Evolutionary conservation across 2,329 filamentous ascomycete genomes (phyloP), one percentile per base, ranked within the genome.

Genomic region (Dactylonectria estremocensis): DNA sequence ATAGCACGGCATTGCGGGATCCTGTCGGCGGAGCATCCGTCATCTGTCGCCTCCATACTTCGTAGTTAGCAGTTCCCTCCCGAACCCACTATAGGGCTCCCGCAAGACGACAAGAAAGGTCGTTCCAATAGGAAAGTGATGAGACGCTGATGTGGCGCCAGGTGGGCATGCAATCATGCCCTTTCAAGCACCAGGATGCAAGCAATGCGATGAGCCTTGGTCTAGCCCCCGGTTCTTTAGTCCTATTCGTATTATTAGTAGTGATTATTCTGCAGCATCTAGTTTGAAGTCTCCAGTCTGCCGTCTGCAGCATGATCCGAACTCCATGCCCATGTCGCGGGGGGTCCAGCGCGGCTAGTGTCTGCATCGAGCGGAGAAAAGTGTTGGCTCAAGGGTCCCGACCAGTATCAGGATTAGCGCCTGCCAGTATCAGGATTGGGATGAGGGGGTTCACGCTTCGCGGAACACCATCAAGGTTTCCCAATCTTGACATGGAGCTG

Each of bases 41-140:
- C 31, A 22, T 59, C 40, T 60, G n/a, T 24, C n/a, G 56, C 49
- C 50, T 60, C 56, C 62, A 65, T 56, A 60, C 50, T 60, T 56
- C 62, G 60, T 56, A 60, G 40, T 53, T 54, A 3, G 50, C 52
- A 57, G 49, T 43, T 54, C 40, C 50, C 56, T 50, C 40, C 45
- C 48, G 37, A 59, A 50, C 37, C 48, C 37, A 35, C 61, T 28
- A 58, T 54, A 40, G 55, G 46, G 31, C 31, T 59, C 48, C n/a
- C 37, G n/a, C 18, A 33, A 14, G 24, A n/a, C 8, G 37, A 35
- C 24, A 49, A 22, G 37, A 35, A 35, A 43, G 8, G 14, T n/a
- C n/a, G 31, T 37, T 13, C 31, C 31, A 20, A 14, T 35, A 35
- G 35, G 28, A 6, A 53, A 8, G 22, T 11, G 28, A 53, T 11